Conservation (phyloP, 441 rosid species). For the Aleurites moluccanus region DNA sequence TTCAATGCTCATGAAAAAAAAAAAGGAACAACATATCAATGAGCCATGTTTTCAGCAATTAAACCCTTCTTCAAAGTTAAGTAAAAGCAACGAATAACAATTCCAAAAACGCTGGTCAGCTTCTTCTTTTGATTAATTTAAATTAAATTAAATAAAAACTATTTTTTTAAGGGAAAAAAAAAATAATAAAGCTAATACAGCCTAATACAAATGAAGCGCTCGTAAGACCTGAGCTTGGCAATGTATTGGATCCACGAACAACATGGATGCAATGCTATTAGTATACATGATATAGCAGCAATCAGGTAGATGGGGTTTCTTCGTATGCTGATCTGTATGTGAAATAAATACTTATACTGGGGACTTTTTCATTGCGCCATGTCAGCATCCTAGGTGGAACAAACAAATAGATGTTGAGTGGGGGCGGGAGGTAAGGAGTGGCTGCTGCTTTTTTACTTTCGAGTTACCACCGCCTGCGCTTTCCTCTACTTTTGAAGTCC, state of each 20-base stretch:
- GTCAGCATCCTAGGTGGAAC: constrained; percentile 5
- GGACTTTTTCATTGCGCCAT: constrained; percentile 1
- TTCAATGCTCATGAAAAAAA: not conserved
- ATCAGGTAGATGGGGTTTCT: not conserved
- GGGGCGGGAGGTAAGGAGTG: constrained; percentile 16
- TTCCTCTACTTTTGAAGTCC: constrained; percentile 27
- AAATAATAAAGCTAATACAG: not conserved
- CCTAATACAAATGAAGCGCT: not conserved
- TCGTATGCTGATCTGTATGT: not conserved
- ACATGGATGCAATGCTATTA: not conserved
- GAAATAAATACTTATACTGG: not conserved
- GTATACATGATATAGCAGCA: not conserved
- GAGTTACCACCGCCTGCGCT: constrained; percentile 24
- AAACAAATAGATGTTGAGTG: constrained; percentile 9
- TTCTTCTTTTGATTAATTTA: not conserved
- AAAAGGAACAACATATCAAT: not conserved
- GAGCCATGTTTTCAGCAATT: not conserved
- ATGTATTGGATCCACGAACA: constrained; percentile 4
- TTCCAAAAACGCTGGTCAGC: not conserved
- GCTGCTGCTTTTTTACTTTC: constrained; percentile 23
- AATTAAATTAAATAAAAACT: not conserved
- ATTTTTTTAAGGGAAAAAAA: not conserved
- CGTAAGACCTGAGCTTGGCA: not conserved
- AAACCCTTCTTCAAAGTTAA: not conserved
- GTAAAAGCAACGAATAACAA: not conserved